Conservation (phyloP, 306 rosid species). For the Dryas alaskensis region DNA sequence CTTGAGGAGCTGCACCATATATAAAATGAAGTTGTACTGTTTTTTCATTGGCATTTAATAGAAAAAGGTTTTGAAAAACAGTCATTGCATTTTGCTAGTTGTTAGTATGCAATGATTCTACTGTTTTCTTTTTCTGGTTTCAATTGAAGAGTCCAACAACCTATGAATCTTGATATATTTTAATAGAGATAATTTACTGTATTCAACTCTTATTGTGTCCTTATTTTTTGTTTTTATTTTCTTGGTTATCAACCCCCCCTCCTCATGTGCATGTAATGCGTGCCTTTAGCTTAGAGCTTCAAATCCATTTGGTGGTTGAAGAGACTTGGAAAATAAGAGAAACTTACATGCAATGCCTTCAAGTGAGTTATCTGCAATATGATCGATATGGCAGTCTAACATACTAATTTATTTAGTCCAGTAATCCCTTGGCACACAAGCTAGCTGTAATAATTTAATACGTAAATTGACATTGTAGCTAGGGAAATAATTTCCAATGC, state of each 20-base stretch:
- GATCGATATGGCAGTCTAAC: neutral
- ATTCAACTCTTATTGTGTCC: too few relatives aligned
- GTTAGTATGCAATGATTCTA: neutral
- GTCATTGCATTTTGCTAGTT: neutral
- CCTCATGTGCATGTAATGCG: too few relatives aligned
- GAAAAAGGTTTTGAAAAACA: neutral
- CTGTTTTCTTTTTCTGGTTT: neutral
- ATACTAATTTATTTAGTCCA: neutral
- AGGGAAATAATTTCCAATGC: neutral
- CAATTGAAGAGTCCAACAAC: neutral
- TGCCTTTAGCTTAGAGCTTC: too few relatives aligned
- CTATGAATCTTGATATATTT: neutral
- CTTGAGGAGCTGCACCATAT: neutral
- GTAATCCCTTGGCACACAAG: neutral
- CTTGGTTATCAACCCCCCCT: too few relatives aligned
- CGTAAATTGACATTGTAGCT: too few relatives aligned
- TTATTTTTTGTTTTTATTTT: too few relatives aligned
- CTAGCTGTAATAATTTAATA: too few relatives aligned
- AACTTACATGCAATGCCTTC: neutral
- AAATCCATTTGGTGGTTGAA: too few relatives aligned
- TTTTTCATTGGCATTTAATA: neutral
- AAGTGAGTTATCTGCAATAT: neutral
- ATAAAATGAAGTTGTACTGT: neutral
- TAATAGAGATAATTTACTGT: neutral
- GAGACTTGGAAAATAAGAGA: neutral